A percentile compares a stretch with the other conserved stretches of the same genome.
phyloP scores from a whole-genome alignment of 2,329 filamentous ascomycete genomes.

The Fusarium armeniacum region DNA sequence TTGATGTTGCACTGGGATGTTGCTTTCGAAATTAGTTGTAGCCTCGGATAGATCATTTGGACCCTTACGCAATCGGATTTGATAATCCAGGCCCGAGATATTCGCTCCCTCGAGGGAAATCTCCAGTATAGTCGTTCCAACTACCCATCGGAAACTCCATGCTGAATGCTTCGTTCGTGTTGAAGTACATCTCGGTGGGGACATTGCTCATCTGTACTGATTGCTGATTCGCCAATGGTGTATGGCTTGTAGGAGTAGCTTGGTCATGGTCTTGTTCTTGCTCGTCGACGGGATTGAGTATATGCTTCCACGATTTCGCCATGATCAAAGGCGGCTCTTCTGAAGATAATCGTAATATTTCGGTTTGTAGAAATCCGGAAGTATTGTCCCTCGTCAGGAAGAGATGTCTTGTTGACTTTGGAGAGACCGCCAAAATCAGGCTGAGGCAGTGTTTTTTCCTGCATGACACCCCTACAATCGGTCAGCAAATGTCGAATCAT shows the following conservation, averaged over 20 bases:
- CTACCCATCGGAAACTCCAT: not conserved
- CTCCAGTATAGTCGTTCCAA: not conserved
- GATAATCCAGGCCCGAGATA: not conserved
- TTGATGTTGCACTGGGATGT: not conserved
- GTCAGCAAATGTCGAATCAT: conserved; percentile 12
- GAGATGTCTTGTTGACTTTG: not conserved
- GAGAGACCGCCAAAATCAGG: conserved; percentile 7
- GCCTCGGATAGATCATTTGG: fast-evolving
- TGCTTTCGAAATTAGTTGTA: not conserved
- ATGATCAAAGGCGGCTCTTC: not conserved
- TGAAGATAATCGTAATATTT: not conserved
- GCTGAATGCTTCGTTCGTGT: fast-evolving
- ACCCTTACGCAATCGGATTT: not conserved
- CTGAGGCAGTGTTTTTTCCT: conserved; percentile 1
- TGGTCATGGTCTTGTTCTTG: not conserved
- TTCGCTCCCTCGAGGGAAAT: not conserved
- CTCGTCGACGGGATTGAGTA: not conserved
- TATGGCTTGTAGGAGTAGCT: fast-evolving
- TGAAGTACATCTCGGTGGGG: fast-evolving
- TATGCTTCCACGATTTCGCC: not conserved
- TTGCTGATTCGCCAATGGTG: fast-evolving
- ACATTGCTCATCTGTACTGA: fast-evolving
- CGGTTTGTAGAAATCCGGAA: not conserved
- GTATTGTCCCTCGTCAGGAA: no score
- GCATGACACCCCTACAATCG: conserved; percentile 1